Evolutionary conservation across 1,284 basidiomycete genomes (phyloP).

Genomic region (Leucoagaricus sp.): DNA sequence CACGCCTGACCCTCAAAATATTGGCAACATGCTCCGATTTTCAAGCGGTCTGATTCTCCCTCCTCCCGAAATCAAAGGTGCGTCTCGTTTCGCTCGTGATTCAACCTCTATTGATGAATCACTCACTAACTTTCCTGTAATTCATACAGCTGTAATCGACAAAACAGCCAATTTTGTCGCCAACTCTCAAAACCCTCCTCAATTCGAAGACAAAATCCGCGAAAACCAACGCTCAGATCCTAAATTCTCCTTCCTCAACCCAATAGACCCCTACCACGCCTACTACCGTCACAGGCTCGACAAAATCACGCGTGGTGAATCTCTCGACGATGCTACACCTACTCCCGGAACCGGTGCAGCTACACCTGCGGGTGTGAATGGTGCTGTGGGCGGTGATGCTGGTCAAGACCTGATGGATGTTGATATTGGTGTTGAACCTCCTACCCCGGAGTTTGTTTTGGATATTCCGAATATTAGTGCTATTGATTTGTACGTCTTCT

Average conservation of each 20-base stretch:
- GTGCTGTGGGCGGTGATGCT: slow-evolving; percentile 35
- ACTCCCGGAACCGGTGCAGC: slow-evolving; percentile 44
- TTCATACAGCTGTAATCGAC: slow-evolving; percentile 83
- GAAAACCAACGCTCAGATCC: slow-evolving; percentile 93
- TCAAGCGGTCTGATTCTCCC: slow-evolving; percentile 87
- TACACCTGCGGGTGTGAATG: slow-evolving; percentile 25
- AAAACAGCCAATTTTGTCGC: slow-evolving; percentile 95
- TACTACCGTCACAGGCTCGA: slow-evolving; percentile 93
- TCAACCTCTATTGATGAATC: background rate
- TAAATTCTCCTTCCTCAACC: slow-evolving; percentile 96
- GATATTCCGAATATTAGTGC: slow-evolving; percentile 89
- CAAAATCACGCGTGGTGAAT: slow-evolving; percentile 73
- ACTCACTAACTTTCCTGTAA: background rate
- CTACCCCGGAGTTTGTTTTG: slow-evolving; percentile 81
- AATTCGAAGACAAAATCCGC: slow-evolving; percentile 95
- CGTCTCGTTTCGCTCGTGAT: slow-evolving; percentile 29
- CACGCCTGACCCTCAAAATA: slow-evolving; percentile 19
- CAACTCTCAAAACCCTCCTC: slow-evolving; percentile 83
- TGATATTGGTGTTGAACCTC: slow-evolving; percentile 80
- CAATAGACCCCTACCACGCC: slow-evolving; percentile 93
- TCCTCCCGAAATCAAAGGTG: slow-evolving; percentile 91
- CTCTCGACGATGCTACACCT: slow-evolving; percentile 23
- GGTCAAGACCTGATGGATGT: slow-evolving; percentile 34
- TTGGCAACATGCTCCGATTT: slow-evolving; percentile 55
- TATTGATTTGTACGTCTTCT: slow-evolving; percentile 79